These are phyloP conservation scores for Vanilla planifolia DNA, from an alignment of 106 monocot genomes.

Conservation along the genomic window DNA sequence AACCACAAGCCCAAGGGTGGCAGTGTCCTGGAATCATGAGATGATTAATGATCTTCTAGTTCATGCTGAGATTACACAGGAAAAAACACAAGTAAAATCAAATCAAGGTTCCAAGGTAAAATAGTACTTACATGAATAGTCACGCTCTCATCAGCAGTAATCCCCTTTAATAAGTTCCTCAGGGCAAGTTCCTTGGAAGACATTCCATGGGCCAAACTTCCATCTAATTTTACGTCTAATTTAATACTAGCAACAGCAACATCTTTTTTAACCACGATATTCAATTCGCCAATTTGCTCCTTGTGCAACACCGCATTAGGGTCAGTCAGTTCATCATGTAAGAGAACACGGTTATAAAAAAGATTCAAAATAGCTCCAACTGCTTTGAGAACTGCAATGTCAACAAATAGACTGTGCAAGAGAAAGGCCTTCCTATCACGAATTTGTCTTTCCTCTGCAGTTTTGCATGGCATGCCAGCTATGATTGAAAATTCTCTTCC, in stretches of 20 bases:
- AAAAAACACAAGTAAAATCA: neutral
- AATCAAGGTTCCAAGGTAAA: neutral
- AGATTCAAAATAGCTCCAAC: conserved; percentile 43
- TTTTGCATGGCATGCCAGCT: conserved; percentile 83
- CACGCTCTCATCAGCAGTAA: conserved; percentile 91
- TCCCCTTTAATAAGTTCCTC: conserved; percentile 79
- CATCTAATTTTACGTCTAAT: conserved; percentile 58
- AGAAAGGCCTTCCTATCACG: conserved; percentile 90
- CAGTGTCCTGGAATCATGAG: conserved; percentile 90
- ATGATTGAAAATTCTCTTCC: conserved; percentile 68
- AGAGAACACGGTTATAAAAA: conserved; percentile 15
- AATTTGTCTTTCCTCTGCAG: conserved; percentile 84
- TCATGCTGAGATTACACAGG: neutral
- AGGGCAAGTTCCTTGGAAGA: conserved; percentile 47
- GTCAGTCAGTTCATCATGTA: conserved; percentile 15
- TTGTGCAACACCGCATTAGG: conserved; percentile 19
- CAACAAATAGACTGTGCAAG: conserved; percentile 84
- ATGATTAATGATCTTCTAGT: conserved; percentile 11
- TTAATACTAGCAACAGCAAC: conserved; percentile 55
- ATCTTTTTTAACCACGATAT: conserved; percentile 59
- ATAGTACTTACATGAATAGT: conserved; percentile 63
- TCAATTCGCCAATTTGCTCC: conserved; percentile 65
- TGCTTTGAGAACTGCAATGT: conserved; percentile 76
- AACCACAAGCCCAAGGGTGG: conserved; percentile 76
- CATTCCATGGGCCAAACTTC: conserved; percentile 36